Evolutionary conservation across 2,329 filamentous ascomycete genomes (phyloP).

Genomic region (Aphanocladium album): DNA sequence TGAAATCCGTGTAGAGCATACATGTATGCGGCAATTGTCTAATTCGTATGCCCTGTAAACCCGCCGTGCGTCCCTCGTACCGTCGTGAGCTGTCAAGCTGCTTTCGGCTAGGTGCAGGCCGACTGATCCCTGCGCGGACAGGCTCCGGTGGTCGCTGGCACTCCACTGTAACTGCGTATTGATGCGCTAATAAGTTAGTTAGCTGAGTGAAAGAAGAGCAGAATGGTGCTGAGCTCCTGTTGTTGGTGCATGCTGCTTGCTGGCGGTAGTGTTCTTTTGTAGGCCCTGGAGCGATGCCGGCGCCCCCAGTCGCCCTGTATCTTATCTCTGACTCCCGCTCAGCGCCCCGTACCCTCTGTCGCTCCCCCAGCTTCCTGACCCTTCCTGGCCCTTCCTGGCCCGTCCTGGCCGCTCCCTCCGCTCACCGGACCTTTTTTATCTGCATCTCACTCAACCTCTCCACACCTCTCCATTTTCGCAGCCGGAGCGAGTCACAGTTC

Average conservation of each 20-base stretch:
- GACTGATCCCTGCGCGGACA: neutral
- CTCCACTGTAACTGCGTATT: neutral
- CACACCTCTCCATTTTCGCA: conserved; percentile 3
- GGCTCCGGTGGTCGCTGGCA: neutral
- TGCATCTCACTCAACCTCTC: conserved; percentile 7
- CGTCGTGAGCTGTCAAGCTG: neutral
- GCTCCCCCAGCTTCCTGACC: neutral
- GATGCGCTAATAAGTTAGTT: too few species aligned
- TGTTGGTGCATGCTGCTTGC: too few species aligned
- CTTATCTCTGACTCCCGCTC: conserved; percentile 12
- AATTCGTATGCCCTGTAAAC: neutral
- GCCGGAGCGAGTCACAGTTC: conserved; percentile 4
- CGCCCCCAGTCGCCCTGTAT: neutral
- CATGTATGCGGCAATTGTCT: neutral
- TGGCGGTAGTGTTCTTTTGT: too few species aligned
- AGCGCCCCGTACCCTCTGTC: neutral
- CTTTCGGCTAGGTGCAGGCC: neutral
- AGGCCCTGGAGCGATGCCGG: too few species aligned
- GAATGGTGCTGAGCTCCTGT: too few species aligned
- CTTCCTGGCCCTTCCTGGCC: neutral
- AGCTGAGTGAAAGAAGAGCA: neutral
- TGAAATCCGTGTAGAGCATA: too few species aligned
- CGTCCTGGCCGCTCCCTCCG: too few species aligned
- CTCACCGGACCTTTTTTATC: conserved; percentile 7
- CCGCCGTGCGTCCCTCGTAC: neutral